phyloP scores from a whole-genome alignment of 2,329 filamentous ascomycete genomes.

The Phialocephala sp. region DNA sequence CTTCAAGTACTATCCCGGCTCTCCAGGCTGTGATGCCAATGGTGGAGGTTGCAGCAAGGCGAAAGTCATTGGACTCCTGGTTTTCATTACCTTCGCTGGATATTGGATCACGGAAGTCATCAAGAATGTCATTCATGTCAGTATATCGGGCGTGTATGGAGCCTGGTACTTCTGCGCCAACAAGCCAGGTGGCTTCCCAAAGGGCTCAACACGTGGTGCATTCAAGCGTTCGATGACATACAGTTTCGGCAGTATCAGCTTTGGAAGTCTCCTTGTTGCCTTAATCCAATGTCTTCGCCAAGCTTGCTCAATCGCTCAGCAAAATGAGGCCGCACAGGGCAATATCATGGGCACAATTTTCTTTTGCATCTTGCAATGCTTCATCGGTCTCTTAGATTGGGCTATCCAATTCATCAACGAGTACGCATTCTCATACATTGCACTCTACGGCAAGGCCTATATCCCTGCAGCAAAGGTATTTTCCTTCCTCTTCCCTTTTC shows the following conservation, averaged over 20 bases:
- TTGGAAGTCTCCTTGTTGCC: constrained; percentile 85
- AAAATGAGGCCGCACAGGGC: constrained; percentile 66
- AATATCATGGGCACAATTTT: constrained; percentile 70
- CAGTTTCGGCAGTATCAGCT: constrained; percentile 88
- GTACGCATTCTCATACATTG: constrained; percentile 92
- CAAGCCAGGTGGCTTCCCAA: constrained; percentile 69
- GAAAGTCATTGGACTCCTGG: constrained; percentile 83
- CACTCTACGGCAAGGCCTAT: constrained; percentile 89
- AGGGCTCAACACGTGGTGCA: constrained; percentile 81
- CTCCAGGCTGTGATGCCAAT: constrained; percentile 50
- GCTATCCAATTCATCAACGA: constrained; percentile 87
- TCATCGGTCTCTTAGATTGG: constrained; percentile 83
- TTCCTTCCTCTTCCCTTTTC: constrained; percentile 27
- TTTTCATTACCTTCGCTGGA: constrained; percentile 87
- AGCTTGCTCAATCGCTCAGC: constrained; percentile 77
- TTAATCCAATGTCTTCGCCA: constrained; percentile 87
- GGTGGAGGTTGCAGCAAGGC: constrained; percentile 67
- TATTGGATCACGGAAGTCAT: constrained; percentile 96
- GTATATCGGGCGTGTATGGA: constrained; percentile 86
- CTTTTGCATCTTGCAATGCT: constrained; percentile 77
- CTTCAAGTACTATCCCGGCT: constrained; percentile 76
- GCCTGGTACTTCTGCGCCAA: constrained; percentile 86
- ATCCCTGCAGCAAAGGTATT: constrained; percentile 79
- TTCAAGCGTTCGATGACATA: constrained; percentile 83
- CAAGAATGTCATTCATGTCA: constrained; percentile 91